Evolutionary conservation across 352 stramenopile genomes (phyloP).

Genomic region (Phytophthora capsici): DNA sequence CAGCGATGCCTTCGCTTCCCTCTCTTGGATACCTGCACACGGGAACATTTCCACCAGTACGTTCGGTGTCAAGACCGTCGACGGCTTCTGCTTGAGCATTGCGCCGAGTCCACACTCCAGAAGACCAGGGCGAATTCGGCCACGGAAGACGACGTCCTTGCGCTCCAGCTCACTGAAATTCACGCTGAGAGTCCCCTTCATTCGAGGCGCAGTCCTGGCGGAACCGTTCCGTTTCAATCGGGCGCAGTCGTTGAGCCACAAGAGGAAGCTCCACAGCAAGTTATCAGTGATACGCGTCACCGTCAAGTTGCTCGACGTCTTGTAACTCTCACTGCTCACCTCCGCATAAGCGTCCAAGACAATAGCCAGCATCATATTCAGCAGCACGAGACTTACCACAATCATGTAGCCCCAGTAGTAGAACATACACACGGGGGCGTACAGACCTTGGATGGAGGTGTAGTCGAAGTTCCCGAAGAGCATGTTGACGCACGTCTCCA

Average conservation of each 20-base stretch:
- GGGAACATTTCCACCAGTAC: constrained; percentile 31
- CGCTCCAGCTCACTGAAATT: constrained; percentile 12
- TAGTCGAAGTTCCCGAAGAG: constrained; percentile 75
- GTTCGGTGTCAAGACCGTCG: constrained; percentile 14
- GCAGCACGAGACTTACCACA: constrained; percentile 52
- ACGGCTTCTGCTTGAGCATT: constrained; percentile 14
- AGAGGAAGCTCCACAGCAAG: constrained; percentile 21
- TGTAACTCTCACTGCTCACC: constrained; percentile 42
- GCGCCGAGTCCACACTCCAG: constrained; percentile 13
- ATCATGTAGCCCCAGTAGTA: constrained; percentile 79
- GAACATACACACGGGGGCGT: constrained; percentile 51
- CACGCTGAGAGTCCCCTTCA: neutral
- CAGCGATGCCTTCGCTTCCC: constrained; percentile 33
- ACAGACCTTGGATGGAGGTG: constrained; percentile 45
- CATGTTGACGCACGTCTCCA: constrained; percentile 73
- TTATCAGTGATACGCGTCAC: constrained; percentile 37
- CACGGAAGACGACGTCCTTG: constrained; percentile 29
- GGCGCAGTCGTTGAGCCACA: constrained; percentile 16
- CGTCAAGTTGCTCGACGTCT: constrained; percentile 28
- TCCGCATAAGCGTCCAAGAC: constrained; percentile 44
- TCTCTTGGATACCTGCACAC: constrained; percentile 22
- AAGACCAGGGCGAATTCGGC: constrained; percentile 23
- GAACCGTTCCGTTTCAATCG: constrained; percentile 8
- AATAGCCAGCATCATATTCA: constrained; percentile 82
- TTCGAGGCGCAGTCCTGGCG: constrained; percentile 5